Conservation (phyloP, 2,329 filamentous ascomycete genomes). For the Grosmannia clavigera region DNA sequence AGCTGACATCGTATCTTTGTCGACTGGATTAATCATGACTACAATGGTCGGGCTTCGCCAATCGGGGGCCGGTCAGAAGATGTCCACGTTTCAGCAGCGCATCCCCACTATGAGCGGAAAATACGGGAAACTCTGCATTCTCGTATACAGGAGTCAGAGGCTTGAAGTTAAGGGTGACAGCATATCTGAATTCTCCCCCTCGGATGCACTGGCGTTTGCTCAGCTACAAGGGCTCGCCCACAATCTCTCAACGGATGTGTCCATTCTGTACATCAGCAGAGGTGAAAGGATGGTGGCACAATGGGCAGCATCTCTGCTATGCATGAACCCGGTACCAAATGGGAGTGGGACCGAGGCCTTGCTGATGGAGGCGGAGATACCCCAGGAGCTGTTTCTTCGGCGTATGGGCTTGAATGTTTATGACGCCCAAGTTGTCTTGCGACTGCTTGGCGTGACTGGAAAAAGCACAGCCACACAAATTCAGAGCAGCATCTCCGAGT, state of each 20-base stretch:
- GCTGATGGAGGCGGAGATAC: constrained; percentile 45
- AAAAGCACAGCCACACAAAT: too few relatives aligned
- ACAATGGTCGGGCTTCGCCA: constrained; percentile 64
- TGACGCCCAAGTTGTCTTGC: constrained; percentile 54
- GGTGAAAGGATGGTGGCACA: constrained; percentile 34
- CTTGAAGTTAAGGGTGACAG: constrained; percentile 18
- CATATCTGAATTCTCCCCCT: constrained; percentile 21
- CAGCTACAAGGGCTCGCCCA: constrained; percentile 38
- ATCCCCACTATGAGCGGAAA: constrained; percentile 30
- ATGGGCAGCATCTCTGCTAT: constrained; percentile 43
- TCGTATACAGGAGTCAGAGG: constrained; percentile 46
- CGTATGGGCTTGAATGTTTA: constrained; percentile 56
- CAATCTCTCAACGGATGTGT: constrained; percentile 25
- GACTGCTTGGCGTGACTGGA: constrained; percentile 20
- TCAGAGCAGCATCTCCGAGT: constrained; percentile 28
- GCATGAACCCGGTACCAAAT: constrained; percentile 24
- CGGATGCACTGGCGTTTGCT: constrained; percentile 32
- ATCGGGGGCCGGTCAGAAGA: constrained; percentile 2
- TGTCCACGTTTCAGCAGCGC: background rate
- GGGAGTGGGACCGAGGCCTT: constrained; percentile 13
- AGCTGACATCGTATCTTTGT: constrained; percentile 64
- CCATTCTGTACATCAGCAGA: constrained; percentile 36
- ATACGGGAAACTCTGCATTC: constrained; percentile 56
- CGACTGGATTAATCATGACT: constrained; percentile 56
- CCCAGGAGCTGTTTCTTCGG: constrained; percentile 57